A percentile compares a stretch with the other conserved stretches of the same genome.
Conservation (phyloP, 2,329 filamentous ascomycete species). For the Xylaria polymorpha region DNA sequence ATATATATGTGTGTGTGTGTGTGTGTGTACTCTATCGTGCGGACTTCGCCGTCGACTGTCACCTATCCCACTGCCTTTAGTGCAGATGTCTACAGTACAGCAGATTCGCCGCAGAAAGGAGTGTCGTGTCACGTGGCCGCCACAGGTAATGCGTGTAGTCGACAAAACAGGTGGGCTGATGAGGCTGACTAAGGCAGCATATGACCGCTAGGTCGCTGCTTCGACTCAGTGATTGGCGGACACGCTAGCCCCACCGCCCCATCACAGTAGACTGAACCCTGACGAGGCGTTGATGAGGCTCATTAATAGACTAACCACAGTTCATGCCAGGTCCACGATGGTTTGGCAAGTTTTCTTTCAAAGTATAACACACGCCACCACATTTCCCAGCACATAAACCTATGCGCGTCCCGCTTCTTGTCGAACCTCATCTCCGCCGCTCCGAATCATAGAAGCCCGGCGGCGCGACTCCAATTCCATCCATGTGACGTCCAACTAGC, state of each 20-base stretch:
- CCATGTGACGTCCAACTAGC: conserved; percentile 19
- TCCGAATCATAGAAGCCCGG: not conserved
- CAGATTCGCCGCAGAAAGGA: not conserved
- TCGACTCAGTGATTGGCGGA: conserved; percentile 6
- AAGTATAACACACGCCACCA: not conserved
- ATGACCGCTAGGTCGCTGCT: not conserved
- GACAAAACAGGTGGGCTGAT: conserved; percentile 2
- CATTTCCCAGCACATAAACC: not conserved
- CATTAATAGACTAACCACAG: conserved; percentile 10
- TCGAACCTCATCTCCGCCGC: not conserved
- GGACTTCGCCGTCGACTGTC: not conserved
- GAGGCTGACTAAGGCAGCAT: conserved; percentile 2
- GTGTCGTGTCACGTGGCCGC: not conserved
- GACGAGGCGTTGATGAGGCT: conserved; percentile 6
- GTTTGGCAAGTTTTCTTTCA: not conserved
- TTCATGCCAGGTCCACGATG: not conserved
- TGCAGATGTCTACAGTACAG: not conserved
- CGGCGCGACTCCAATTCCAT: conserved; percentile 8
- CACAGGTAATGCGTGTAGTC: not conserved
- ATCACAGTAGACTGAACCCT: not conserved
- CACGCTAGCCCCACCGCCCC: conserved; percentile 8
- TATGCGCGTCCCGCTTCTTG: not conserved
- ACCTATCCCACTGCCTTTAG: not conserved
- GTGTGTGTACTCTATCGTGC: conserved; percentile 15
- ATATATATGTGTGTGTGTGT: not conserved